Conservation (phyloP, 164 flowering plant genomes). For the Tetracentron sinense region DNA sequence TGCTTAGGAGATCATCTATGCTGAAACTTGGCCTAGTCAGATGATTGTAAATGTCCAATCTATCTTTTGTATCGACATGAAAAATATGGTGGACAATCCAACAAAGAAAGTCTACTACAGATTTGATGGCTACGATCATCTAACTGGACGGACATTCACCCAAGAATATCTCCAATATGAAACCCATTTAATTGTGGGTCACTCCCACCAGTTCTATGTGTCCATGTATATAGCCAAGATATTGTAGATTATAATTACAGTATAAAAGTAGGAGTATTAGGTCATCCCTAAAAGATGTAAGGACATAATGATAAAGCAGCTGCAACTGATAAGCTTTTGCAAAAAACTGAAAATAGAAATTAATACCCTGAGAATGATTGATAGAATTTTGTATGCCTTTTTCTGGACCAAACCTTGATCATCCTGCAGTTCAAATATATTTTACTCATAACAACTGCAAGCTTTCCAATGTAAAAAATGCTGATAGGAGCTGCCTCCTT, state of each 20-base stretch:
- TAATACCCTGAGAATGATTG: conserved; percentile 68
- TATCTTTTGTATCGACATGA: neutral
- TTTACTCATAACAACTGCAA: conserved; percentile 2
- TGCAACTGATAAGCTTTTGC: neutral
- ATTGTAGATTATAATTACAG: neutral
- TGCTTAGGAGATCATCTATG: neutral
- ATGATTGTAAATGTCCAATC: neutral
- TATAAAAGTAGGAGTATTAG: neutral
- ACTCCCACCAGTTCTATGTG: neutral
- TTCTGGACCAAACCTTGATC: conserved; percentile 74
- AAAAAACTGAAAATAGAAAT: neutral
- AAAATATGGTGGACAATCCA: neutral
- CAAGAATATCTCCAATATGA: neutral
- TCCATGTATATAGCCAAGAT: neutral
- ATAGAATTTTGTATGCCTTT: conserved; percentile 90
- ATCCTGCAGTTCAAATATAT: conserved; percentile 47
- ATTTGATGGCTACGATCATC: neutral
- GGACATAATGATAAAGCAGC: neutral
- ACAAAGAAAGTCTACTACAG: neutral
- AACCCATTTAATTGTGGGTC: neutral
- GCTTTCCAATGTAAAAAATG: conserved; percentile 1
- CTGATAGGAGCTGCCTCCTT: neutral
- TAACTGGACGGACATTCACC: neutral
- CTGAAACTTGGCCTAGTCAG: neutral
- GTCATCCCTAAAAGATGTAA: neutral